Evolutionary conservation across 164 flowering plant genomes (phyloP).

Genomic region (Vitis rotundifolia): DNA sequence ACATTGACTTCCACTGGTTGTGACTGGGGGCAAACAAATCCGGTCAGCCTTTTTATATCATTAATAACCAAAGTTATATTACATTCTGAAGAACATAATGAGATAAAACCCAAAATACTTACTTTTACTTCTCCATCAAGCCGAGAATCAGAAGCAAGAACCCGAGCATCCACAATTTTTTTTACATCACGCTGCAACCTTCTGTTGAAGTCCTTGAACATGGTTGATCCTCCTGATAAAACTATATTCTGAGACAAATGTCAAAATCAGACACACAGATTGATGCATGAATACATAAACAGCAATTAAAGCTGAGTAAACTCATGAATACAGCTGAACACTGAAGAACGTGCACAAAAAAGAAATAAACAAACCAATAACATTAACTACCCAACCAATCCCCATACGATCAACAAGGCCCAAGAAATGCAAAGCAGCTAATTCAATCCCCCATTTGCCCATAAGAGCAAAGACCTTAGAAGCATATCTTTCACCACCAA

Average conservation of each 20-base stretch:
- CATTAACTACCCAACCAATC: too few species aligned
- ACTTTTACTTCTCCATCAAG: constrained; percentile 84
- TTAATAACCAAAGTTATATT: background rate
- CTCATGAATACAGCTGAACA: too few species aligned
- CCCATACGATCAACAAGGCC: too few species aligned
- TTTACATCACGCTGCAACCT: constrained; percentile 94
- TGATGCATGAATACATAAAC: too few species aligned
- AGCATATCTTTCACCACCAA: too few species aligned
- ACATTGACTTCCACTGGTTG: constrained; percentile 98
- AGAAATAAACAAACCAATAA: too few species aligned
- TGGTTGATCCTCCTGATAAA: constrained; percentile 97
- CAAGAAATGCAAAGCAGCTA: too few species aligned
- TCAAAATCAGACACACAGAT: background rate
- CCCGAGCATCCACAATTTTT: constrained; percentile 92
- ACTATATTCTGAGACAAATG: constrained; percentile 73
- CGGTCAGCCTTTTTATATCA: background rate
- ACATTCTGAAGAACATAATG: background rate
- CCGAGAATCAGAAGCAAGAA: constrained; percentile 70
- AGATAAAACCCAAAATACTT: constrained; percentile 10
- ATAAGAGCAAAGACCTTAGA: too few species aligned
- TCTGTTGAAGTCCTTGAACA: constrained; percentile 95
- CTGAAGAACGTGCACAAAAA: too few species aligned
- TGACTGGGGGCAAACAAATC: constrained; percentile 40
- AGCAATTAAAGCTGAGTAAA: too few species aligned
- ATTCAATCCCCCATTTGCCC: too few species aligned